Conservation (phyloP, 805 yeast genomes). For the Candida boidinii region DNA sequence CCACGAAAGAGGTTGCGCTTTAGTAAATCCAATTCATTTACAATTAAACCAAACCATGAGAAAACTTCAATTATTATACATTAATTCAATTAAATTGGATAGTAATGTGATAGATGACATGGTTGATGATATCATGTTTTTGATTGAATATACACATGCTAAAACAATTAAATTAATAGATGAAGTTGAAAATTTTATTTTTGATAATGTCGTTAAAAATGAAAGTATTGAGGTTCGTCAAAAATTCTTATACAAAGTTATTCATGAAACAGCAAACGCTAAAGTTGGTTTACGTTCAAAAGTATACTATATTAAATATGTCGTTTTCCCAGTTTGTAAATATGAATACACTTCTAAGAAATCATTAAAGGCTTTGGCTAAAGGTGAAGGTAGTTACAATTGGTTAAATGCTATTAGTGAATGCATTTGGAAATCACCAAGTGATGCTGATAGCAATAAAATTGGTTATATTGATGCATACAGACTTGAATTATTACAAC, state of each 20-base stretch:
- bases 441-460: conserved; percentile 41
- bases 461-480: conserved; percentile 68
- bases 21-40: conserved; percentile 55
- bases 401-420: conserved; percentile 63
- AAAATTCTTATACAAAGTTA: conserved; percentile 40
- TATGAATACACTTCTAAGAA: conserved; percentile 48
- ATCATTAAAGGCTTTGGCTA: conserved; percentile 15
- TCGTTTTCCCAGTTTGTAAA: conserved; percentile 59
- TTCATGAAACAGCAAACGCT: conserved; percentile 40
- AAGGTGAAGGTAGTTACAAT: conserved; percentile 23
- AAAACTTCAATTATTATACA: conserved; percentile 45
- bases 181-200: conserved; percentile 48
- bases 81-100: conserved; percentile 16
- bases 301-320: conserved; percentile 49
- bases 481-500: conserved; percentile 69
- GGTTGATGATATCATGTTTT: conserved; percentile 25
- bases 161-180: conserved; percentile 38
- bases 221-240: conserved; percentile 38
- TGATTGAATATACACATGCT: conserved; percentile 32
- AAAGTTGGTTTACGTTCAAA: conserved; percentile 41
- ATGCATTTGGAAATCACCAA: conserved; percentile 65
- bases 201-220: conserved; percentile 43
- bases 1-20: conserved; percentile 31
- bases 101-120: conserved; percentile 13
- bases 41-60: conserved; percentile 64